phyloP scores from a whole-genome alignment of 768 basidiomycete genomes.

The Xerocomellus amylosporus region DNA sequence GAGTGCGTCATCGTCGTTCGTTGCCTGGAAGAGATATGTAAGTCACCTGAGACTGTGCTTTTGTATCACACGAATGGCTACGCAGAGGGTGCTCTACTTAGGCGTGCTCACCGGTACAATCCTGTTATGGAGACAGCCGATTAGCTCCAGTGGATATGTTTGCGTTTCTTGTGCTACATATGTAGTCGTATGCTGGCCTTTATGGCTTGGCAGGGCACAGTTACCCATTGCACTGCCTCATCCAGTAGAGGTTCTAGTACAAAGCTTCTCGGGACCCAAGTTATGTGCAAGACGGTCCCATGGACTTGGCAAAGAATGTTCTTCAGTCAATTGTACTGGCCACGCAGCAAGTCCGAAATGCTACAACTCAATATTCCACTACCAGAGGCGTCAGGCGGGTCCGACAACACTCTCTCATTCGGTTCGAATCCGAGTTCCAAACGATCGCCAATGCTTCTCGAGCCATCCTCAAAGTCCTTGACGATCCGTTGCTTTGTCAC shows the following conservation, averaged over 20 bases:
- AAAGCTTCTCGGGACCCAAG: no score
- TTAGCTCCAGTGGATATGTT: neutral
- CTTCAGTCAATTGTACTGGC: neutral
- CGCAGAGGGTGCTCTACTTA: neutral
- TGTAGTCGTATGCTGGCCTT: no score
- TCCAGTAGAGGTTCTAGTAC: no score
- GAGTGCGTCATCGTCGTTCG: slow-evolving; percentile 13
- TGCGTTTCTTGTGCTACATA: neutral
- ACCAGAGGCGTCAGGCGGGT: neutral
- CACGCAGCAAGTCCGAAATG: neutral
- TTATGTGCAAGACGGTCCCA: neutral
- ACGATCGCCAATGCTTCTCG: slow-evolving; percentile 1
- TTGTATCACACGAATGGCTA: slow-evolving; percentile 4
- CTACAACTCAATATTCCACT: neutral
- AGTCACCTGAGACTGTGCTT: slow-evolving; percentile 1
- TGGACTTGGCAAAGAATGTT: neutral
- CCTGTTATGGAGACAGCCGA: neutral
- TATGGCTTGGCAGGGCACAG: no score
- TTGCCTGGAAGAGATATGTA: slow-evolving; percentile 5
- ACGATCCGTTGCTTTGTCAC: neutral
- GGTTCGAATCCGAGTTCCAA: slow-evolving; percentile 3
- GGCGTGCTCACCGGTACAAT: slow-evolving; percentile 4
- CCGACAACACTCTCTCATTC: slow-evolving; percentile 6
- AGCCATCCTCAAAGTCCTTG: slow-evolving; percentile 3
- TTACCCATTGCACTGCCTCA: no score